These are phyloP conservation scores for Pilatotrama ljubarskyi DNA, from an alignment of 768 basidiomycete genomes.

Conservation along the genomic window DNA sequence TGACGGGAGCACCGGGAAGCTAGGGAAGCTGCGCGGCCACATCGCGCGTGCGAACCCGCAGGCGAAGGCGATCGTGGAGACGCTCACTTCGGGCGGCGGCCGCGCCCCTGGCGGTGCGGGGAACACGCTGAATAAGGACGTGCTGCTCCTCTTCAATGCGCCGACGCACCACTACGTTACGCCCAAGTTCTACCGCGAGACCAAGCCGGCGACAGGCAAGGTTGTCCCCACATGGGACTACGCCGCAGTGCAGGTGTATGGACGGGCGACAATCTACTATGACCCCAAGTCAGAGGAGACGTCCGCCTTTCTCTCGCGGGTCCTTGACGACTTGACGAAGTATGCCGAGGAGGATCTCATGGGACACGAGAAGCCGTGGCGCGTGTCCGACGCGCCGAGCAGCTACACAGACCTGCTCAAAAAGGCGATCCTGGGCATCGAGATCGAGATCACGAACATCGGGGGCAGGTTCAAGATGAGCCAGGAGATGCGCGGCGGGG, in stretches of 20 bases:
- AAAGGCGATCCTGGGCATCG: slow-evolving; percentile 32
- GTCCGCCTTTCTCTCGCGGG: slow-evolving; percentile 19
- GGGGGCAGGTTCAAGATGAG: slow-evolving; percentile 31
- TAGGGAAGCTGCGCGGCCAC: slow-evolving; percentile 27
- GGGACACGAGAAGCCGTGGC: slow-evolving; percentile 22
- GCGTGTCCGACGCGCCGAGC: slow-evolving; percentile 26
- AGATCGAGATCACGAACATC: slow-evolving; percentile 26
- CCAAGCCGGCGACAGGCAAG: slow-evolving; percentile 32
- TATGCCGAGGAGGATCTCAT: slow-evolving; percentile 18
- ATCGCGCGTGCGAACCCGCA: slow-evolving; percentile 32
- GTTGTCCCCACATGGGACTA: slow-evolving; percentile 34
- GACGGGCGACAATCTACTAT: slow-evolving; percentile 24
- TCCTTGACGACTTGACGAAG: slow-evolving; percentile 20
- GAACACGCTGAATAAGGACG: slow-evolving; percentile 13
- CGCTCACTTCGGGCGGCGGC: slow-evolving; percentile 4
- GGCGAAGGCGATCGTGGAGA: slow-evolving; percentile 25
- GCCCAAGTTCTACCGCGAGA: slow-evolving; percentile 31
- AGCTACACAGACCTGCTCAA: slow-evolving; percentile 26
- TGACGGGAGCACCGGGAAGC: slow-evolving; percentile 7
- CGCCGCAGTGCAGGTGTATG: slow-evolving; percentile 31
- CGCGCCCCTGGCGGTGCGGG: background rate
- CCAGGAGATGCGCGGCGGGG: slow-evolving; percentile 27
- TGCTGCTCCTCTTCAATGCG: slow-evolving; percentile 27
- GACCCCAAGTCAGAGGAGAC: slow-evolving; percentile 8
- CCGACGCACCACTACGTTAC: slow-evolving; percentile 31